phyloP scores from a whole-genome alignment of 2,329 filamentous ascomycete species.

The Magnaporthales sp. region DNA sequence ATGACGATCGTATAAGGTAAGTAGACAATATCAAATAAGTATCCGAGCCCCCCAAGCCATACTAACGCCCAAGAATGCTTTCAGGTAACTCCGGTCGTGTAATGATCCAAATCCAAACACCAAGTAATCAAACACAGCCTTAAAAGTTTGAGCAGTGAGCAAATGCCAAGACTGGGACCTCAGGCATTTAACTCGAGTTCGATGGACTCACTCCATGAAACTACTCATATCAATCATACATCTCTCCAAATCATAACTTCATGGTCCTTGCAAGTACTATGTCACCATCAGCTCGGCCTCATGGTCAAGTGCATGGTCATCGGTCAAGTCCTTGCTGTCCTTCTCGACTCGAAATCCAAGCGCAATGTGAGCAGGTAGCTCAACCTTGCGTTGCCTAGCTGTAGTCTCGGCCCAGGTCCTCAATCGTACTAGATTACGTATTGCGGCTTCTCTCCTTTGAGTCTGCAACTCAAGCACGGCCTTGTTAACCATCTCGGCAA shows the following conservation, averaged over 20 bases:
- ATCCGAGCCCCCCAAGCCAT: neutral
- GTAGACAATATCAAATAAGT: neutral
- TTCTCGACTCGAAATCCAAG: constrained; percentile 23
- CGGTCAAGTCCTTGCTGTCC: constrained; percentile 23
- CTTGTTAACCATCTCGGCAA: constrained; percentile 85
- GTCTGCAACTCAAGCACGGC: constrained; percentile 72
- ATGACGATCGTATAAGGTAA: too few species aligned
- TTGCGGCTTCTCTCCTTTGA: constrained; percentile 67
- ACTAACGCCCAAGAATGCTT: neutral
- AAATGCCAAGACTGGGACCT: neutral
- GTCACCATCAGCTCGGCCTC: constrained; percentile 45
- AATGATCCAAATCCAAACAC: neutral
- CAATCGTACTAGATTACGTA: constrained; percentile 72
- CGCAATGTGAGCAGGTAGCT: constrained; percentile 30
- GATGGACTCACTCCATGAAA: neutral
- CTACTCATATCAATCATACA: neutral
- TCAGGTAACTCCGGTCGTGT: neutral
- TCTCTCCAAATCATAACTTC: neutral
- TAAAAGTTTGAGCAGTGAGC: neutral
- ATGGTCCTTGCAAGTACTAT: constrained; percentile 21
- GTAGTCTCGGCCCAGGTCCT: constrained; percentile 76
- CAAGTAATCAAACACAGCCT: neutral
- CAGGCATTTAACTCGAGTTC: neutral
- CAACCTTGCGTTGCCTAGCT: constrained; percentile 35
- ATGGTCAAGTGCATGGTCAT: constrained; percentile 23